Base-by-base conservation (phyloP, 495 filamentous ascomycete species). In the Aspergillus heteromorphus region DNA sequence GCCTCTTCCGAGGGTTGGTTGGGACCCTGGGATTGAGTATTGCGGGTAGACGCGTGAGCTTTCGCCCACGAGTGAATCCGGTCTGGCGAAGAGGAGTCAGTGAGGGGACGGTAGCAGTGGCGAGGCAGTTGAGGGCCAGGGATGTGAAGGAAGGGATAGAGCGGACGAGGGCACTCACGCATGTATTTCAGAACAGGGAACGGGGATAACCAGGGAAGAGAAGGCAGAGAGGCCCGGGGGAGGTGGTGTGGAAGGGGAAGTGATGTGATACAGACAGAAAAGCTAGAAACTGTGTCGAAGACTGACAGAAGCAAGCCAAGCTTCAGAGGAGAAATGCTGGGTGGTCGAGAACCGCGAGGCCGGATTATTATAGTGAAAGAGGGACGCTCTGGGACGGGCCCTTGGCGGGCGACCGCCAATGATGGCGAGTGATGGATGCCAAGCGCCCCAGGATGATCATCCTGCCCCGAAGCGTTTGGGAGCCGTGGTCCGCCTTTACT, bases 11-110 rank as follows among this genome's bases (percentile, higher is more conserved):
- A 53, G 56, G 41, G 55, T 49, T 50, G 29, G 45, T 54, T 48
- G 40, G 48, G 50, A 53, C 45, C 40, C 48, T 57, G 47, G n/a
- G 54, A 2, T 23, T 56, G 43, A 19, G 56, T 40, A 49, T 16
- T 58, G 41, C 48, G 55, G 58, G 60, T 64, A 23, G 66, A 70
- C 16, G 72, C 71, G 72, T 75, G 72, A 75, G 72, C 72, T 75
- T 73, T 75, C 72, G 72, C 72, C 72, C 72, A 75, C 72, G 72
- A 73, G 56, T 68, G 62, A 72, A 73, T 73, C 52, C 68, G 71
- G 72, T 75, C 72, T 75, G 43, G 19, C 21, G 3, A 41, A 14
- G 23, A 9, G 10, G 48, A 53, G 57, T 61, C 42, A 61, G 68
- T 59, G 38, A 59, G 53, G 27, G 27, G 27, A 17, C 1, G n/a